A percentile compares a stretch with the other conserved stretches of the same genome.
Conservation (phyloP, 106 monocot genomes). For the Allium cepa region DNA sequence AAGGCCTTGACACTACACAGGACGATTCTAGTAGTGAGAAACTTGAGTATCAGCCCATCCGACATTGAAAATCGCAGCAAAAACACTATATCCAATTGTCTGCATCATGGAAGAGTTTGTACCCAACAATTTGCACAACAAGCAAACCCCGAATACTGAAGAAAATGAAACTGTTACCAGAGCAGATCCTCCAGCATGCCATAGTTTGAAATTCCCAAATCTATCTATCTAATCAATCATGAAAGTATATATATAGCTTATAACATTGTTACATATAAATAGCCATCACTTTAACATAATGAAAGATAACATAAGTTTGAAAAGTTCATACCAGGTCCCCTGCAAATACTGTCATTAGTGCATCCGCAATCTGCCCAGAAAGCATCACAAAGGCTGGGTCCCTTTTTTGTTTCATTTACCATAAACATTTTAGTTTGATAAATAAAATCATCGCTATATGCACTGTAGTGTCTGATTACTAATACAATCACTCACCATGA, state of each 20-base stretch:
- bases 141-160: conserved; percentile 73
- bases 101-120: conserved; percentile 30
- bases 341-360: conserved; percentile 54
- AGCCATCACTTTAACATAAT: background rate
- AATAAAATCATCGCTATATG: conserved; percentile 69
- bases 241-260: no score
- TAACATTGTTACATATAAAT: no score
- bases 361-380: no score
- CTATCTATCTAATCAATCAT: no score
- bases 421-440: no score
- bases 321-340: conserved; percentile 48
- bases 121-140: conserved; percentile 43
- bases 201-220: no score
- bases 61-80: conserved; percentile 74
- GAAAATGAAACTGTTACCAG: conserved; percentile 75
- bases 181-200: conserved; percentile 63
- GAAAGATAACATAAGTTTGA: background rate
- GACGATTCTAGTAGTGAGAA: no score
- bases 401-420: no score
- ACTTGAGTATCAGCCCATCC: conserved; percentile 89
- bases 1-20: no score
- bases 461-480: no score
- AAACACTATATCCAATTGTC: conserved; percentile 74
- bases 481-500: no score
- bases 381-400: no score